Percentiles rank a stretch among this genome's conserved stretches.
phyloP scores from a whole-genome alignment of 306 rosid species.

The Aeschynomene evenia region DNA sequence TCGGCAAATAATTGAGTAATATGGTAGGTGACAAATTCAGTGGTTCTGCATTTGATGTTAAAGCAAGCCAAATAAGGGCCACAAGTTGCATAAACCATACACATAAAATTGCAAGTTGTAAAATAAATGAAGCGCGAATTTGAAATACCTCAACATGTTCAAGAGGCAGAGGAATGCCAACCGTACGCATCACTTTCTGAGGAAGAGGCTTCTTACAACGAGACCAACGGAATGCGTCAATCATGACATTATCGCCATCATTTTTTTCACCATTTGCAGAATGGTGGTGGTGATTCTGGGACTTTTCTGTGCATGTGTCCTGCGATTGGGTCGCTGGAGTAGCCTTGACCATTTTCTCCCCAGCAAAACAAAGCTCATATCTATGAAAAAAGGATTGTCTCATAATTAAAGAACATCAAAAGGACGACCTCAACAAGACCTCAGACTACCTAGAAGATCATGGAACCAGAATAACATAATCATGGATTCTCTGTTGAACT shows the following conservation, averaged over 20 bases:
- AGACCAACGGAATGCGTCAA: conserved; percentile 85
- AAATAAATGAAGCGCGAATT: background rate
- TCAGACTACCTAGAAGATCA: conserved; percentile 10
- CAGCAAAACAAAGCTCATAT: conserved; percentile 88
- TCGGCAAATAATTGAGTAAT: background rate
- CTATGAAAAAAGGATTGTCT: conserved; percentile 40
- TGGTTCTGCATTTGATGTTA: background rate
- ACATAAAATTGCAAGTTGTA: background rate
- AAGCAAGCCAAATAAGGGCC: background rate
- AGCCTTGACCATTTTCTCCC: conserved; percentile 74
- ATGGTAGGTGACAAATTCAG: background rate
- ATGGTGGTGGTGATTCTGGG: conserved; percentile 62
- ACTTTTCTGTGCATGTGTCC: conserved; percentile 57
- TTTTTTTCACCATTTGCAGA: conserved; percentile 65
- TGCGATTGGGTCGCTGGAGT: conserved; percentile 50
- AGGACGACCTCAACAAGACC: conserved; percentile 18
- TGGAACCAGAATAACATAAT: conserved; percentile 7
- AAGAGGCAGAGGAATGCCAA: conserved; percentile 88
- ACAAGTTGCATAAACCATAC: background rate
- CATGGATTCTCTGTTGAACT: background rate
- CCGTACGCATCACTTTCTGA: conserved; percentile 72
- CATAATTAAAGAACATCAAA: background rate
- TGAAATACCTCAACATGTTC: conserved; percentile 80
- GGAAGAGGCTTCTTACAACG: conserved; percentile 90
- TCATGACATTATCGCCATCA: conserved; percentile 54